phyloP scores from a whole-genome alignment of 176 grass and related monocot species.

The Hyparrhenia diplandra region DNA sequence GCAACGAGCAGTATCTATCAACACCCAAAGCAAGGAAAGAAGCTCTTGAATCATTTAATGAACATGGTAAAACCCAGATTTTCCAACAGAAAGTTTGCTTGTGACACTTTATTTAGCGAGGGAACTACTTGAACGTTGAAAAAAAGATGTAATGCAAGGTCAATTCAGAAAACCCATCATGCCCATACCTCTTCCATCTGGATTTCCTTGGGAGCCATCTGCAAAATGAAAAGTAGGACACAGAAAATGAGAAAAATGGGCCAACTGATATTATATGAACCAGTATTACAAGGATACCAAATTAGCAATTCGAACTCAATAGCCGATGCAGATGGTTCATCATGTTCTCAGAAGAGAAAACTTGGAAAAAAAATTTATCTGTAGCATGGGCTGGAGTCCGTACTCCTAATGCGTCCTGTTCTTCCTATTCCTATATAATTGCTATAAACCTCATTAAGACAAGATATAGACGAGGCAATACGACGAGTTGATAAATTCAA shows the following conservation, averaged over 20 bases:
- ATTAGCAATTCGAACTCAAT: neutral
- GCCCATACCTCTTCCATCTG: constrained; percentile 69
- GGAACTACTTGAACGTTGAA: constrained; percentile 41
- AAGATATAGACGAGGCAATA: neutral
- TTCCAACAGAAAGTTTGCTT: constrained; percentile 4
- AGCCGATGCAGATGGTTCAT: neutral
- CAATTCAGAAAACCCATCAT: constrained; percentile 27
- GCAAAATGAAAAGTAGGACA: constrained; percentile 14
- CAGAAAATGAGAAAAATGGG: constrained; percentile 1
- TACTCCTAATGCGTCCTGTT: neutral
- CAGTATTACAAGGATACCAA: neutral
- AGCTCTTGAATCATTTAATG: constrained; percentile 14
- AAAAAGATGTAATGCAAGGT: constrained; percentile 14
- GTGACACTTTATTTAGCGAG: constrained; percentile 13
- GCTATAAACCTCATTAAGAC: neutral
- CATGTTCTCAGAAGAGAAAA: neutral
- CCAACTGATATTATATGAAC: neutral
- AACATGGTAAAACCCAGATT: constrained; percentile 6
- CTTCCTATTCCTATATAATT: neutral
- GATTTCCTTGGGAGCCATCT: constrained; percentile 85
- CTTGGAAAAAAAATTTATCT: neutral
- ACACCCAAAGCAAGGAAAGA: neutral
- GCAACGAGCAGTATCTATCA: neutral
- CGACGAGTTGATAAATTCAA: neutral
- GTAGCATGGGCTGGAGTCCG: neutral